phyloP scores from a whole-genome alignment of 2,329 filamentous ascomycete species.

The Cadophora sp. region DNA sequence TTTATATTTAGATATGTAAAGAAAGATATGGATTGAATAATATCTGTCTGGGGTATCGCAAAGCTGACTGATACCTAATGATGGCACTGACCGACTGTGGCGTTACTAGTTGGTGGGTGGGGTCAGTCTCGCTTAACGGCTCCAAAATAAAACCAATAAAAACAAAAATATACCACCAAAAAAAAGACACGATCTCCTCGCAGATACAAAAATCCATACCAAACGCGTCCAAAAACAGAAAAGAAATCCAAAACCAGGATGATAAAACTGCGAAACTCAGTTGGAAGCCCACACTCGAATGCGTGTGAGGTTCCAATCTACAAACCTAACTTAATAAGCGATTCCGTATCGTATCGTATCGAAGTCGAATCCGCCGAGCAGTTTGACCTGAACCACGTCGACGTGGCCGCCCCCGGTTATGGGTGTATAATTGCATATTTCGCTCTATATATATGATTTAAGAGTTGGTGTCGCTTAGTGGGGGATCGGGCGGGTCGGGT shows the following conservation, averaged over 20 bases:
- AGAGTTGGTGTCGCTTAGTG: background rate
- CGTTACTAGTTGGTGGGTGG: no score
- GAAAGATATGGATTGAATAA: no score
- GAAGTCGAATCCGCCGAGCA: background rate
- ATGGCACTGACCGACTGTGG: no score
- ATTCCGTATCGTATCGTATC: background rate
- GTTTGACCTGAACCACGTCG: constrained; percentile 5
- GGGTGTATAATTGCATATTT: background rate
- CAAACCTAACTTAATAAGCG: constrained; percentile 12
- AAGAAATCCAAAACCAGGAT: no score
- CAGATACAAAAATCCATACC: no score
- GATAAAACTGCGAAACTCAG: background rate
- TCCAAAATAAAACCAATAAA: background rate
- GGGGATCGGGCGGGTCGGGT: no score
- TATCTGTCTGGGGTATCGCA: no score
- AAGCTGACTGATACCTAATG: no score
- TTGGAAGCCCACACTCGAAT: constrained; percentile 3
- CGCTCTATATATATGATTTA: background rate
- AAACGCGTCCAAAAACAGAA: no score
- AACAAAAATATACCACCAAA: background rate
- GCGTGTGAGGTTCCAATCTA: constrained; percentile 9
- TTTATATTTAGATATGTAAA: no score
- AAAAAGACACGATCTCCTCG: no score
- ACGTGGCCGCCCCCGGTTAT: background rate
- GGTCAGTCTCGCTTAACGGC: background rate